phyloP scores from a whole-genome alignment of 306 rosid species.

The Neltuma alba region DNA sequence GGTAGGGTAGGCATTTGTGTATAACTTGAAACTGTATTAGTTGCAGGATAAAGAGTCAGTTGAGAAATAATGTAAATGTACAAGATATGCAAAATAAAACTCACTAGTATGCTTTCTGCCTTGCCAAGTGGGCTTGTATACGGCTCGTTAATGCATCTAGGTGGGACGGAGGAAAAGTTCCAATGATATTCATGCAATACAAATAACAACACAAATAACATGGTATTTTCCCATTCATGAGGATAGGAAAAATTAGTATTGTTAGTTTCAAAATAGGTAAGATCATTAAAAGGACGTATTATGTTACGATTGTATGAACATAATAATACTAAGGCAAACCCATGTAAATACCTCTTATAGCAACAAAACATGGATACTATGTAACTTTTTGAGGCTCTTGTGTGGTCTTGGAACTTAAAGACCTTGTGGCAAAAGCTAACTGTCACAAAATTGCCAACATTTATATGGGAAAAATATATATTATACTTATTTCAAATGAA shows the following conservation, averaged over 20 bases:
- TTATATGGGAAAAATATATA: slow-evolving; percentile 13
- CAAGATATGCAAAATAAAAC: slow-evolving; percentile 10
- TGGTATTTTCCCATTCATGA: no score
- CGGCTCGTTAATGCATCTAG: slow-evolving; percentile 14
- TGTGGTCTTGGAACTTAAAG: slow-evolving; percentile 12
- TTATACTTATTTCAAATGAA: not conserved
- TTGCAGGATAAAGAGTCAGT: slow-evolving; percentile 16
- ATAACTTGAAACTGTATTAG: not conserved
- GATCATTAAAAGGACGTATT: no score
- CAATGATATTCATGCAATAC: not conserved
- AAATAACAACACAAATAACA: no score
- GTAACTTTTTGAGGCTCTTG: not conserved
- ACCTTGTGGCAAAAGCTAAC: slow-evolving; percentile 14
- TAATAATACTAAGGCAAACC: no score
- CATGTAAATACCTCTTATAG: no score
- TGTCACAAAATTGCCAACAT: not conserved
- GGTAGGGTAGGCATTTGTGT: slow-evolving; percentile 6
- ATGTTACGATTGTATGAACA: no score
- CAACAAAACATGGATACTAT: no score
- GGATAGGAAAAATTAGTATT: no score
- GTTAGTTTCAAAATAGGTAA: no score
- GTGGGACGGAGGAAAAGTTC: not conserved
- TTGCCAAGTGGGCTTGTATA: slow-evolving; percentile 13
- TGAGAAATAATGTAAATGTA: not conserved
- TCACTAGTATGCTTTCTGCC: not conserved